phyloP scores from a whole-genome alignment of 495 filamentous ascomycete genomes.

The Saxophila tyrrhenica region DNA sequence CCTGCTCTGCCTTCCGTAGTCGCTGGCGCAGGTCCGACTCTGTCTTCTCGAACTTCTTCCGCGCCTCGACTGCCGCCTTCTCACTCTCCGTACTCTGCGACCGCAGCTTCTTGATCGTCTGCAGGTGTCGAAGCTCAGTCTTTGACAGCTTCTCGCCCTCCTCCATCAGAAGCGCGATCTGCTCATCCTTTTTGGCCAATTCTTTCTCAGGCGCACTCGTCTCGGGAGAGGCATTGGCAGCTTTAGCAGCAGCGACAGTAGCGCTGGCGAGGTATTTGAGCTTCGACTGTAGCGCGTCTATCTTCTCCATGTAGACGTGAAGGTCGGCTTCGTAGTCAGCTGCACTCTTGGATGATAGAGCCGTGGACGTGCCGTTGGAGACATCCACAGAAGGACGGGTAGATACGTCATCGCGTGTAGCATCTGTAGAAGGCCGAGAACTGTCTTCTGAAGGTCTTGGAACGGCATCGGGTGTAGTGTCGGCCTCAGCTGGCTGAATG shows the following conservation, averaged over 20 bases:
- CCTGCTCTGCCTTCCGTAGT: constrained; percentile 29
- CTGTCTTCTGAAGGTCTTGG: constrained; percentile 11
- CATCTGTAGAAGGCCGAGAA: constrained; percentile 6
- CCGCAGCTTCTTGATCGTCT: constrained; percentile 73
- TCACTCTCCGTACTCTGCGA: constrained; percentile 47
- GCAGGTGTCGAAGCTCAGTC: constrained; percentile 71
- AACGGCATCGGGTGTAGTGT: constrained; percentile 6
- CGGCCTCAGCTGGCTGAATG: background rate
- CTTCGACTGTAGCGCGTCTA: constrained; percentile 86
- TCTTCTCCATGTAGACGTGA: constrained; percentile 72
- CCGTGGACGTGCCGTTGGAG: constrained; percentile 4
- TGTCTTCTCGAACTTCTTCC: constrained; percentile 41
- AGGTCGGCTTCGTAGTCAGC: constrained; percentile 49
- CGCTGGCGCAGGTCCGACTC: constrained; percentile 22
- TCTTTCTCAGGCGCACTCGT: constrained; percentile 60
- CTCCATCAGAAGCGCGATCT: constrained; percentile 77
- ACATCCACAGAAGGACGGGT: constrained; percentile 8
- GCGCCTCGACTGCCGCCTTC: constrained; percentile 50
- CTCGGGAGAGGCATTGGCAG: constrained; percentile 47
- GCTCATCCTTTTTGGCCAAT: constrained; percentile 77
- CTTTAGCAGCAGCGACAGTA: constrained; percentile 58
- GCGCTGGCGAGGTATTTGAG: constrained; percentile 75
- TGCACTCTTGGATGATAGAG: constrained; percentile 39
- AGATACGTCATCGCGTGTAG: background rate
- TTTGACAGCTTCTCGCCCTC: constrained; percentile 85